Evolutionary conservation across 805 yeast genomes (phyloP).

Genomic region (Barnettozyma wickerhamii): DNA sequence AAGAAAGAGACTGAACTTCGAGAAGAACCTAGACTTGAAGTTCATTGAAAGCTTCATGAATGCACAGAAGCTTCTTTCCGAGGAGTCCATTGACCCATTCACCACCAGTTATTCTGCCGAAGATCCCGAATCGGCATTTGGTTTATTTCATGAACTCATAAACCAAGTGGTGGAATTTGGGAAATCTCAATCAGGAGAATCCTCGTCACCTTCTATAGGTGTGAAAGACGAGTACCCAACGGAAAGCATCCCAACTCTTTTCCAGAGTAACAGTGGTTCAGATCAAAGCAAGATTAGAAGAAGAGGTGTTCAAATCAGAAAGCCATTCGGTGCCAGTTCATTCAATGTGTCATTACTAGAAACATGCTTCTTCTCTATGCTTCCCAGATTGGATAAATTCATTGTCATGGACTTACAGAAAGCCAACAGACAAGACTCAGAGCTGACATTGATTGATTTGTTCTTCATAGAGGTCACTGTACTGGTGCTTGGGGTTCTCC

Average conservation of each 20-base stretch:
- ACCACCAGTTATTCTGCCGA: background rate
- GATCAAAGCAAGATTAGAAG: background rate
- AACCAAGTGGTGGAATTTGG: constrained; percentile 1
- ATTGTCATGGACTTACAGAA: background rate
- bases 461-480: background rate
- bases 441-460: background rate
- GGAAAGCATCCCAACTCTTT: background rate
- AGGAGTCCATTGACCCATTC: background rate
- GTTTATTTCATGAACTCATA: background rate
- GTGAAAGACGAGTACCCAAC: background rate
- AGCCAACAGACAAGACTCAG: background rate
- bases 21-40: constrained; percentile 17
- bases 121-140: background rate
- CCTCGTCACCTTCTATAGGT: background rate
- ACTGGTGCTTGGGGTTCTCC: background rate
- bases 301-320: no score
- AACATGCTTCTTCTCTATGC: background rate
- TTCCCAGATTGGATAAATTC: background rate
- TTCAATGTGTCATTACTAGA: background rate
- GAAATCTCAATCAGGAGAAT: background rate
- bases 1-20: constrained; percentile 24
- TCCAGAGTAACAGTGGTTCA: background rate
- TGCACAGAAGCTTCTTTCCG: constrained; percentile 10
- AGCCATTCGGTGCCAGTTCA: background rate
- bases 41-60: constrained; percentile 16